These are phyloP conservation scores for Jackrogersella multiformis DNA, from an alignment of 495 filamentous ascomycete species.

Conservation along the genomic window DNA sequence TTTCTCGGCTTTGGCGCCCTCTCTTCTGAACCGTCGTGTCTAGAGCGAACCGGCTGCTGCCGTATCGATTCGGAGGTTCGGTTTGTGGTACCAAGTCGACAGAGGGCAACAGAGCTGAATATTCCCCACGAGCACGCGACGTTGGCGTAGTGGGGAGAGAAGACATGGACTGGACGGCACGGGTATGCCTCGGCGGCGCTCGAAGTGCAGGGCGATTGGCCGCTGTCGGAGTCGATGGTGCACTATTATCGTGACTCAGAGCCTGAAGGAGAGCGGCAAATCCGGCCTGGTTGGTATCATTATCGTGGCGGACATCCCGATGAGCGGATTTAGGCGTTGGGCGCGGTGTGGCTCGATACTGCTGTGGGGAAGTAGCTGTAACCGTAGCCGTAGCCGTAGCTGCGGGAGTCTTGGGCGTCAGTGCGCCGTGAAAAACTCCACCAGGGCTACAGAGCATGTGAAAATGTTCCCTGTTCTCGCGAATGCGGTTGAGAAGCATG, in stretches of 20 bases:
- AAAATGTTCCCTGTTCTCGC: conserved; percentile 86
- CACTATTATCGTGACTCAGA: conserved; percentile 75
- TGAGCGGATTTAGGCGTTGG: conserved; percentile 59
- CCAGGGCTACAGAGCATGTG: conserved; percentile 69
- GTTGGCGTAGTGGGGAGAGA: conserved; percentile 82
- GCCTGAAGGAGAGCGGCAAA: conserved; percentile 82
- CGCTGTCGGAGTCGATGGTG: conserved; percentile 64
- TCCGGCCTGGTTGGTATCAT: conserved; percentile 58
- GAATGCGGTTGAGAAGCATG: conserved; percentile 81
- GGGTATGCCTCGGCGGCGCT: conserved; percentile 65
- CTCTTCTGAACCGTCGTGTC: conserved; percentile 45
- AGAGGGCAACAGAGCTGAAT: conserved; percentile 61
- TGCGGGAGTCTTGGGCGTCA: conserved; percentile 63
- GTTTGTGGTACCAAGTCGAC: conserved; percentile 66
- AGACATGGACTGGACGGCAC: conserved; percentile 77
- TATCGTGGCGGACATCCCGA: conserved; percentile 50
- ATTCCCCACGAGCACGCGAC: conserved; percentile 53
- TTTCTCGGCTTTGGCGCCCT: conserved; percentile 76
- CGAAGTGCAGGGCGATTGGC: conserved; percentile 54
- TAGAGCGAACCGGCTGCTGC: conserved; percentile 41
- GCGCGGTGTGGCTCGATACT: conserved; percentile 54
- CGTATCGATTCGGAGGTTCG: conserved; percentile 56
- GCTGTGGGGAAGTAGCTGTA: conserved; percentile 59
- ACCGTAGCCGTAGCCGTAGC: no score
- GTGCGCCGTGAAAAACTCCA: conserved; percentile 61